Evolutionary conservation across 805 yeast genomes (phyloP), one percentile per base, ranked within the genome.

Genomic region (Starmerella floricola): DNA sequence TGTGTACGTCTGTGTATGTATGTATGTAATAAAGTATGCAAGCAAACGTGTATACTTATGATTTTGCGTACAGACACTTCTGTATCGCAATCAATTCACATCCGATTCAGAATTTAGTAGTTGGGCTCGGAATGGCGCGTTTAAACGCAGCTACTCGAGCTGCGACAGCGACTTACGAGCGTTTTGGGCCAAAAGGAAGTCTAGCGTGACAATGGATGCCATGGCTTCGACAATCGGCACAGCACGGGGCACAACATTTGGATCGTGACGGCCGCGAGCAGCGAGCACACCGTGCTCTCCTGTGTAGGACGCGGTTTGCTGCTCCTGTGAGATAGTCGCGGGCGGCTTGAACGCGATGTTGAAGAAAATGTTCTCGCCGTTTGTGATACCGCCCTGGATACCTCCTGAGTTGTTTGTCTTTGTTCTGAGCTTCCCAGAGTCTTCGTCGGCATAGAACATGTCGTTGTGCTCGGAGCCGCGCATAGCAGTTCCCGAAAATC

Each of bases 221-320:
- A 91, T 88, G 31, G 97, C 84, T 68, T 91, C 98, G 24, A 91
- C 97, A 57, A 91, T 91, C 40, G 98, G 97, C 47, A 91, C 85
- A 31, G 98, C 98, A 63, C 98, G 78, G 52, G 98, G 98, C 17
- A 94, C 94, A 42, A 91, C 98, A 57, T 87, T 84, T 27, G 98
- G 98, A 61, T 91, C 98, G 58, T 91, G 98, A 72, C 98, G 82
- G 43, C 98, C 98, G 62, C 88, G 79, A 28, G 98, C 95, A 40
- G 91, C 94, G 46, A 91, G 70, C 8, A 79, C 75, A 58, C 98
- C 98, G 38, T 67, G 76, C 52, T 73, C 71, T 55, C 98, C 98
- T 20, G 82, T 87, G 65, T 87, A 91, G 36, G 91, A 74, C 21
- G 85, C 74, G 15, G 98, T 91, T 32, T 69, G 64, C 68, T 91